Base-by-base conservation (phyloP, 306 rosid genomes). In the Mimosa bimucronata region DNA sequence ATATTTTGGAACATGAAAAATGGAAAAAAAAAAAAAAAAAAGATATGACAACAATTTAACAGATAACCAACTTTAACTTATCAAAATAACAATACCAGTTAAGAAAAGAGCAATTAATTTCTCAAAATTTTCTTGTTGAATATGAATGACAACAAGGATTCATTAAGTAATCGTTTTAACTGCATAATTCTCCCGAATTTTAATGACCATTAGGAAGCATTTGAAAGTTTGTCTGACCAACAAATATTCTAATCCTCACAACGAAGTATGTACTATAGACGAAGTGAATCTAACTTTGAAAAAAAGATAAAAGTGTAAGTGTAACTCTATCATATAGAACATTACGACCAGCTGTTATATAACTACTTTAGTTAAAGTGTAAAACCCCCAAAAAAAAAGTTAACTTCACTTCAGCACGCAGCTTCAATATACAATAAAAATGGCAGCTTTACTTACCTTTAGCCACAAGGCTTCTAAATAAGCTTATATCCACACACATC, bases 181-280 rank as follows among this genome's bases (percentile, higher is more conserved):
- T 41, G 21, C 57, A 48, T 48, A 48, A 48, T 48, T 48, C 21
- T 48, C 6, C 21, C 21, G 23, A 48, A 6, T 48, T 48, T 48
- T 48, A 48, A n/a, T n/a, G n/a, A n/a, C n/a, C n/a, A n/a, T n/a
- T n/a, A n/a, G n/a, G n/a, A n/a, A n/a, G n/a, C n/a, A n/a, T n/a
- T n/a, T n/a, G n/a, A n/a, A n/a, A 3, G 38, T 34, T 34, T 34
- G 38, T 34, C 38, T 3, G 38, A 34, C 38, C 38, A 34, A 34
- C 38, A 34, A 3, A 80, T 76, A n/a, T 69, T 78, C 78, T 53
- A 85, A 30, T 44, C 88, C 88, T 66, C 84, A 7, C 6, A 16
- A 40, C 44, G 77, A 86, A 86, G 88, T 44, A 66, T 75, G 31
- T 1, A 25, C 31, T 4, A 6, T 25, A n/a, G 21, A 52, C 30